These are phyloP conservation scores for Nicotiana tabacum DNA, from an alignment of 257 asterid species.

Conservation along the genomic window DNA sequence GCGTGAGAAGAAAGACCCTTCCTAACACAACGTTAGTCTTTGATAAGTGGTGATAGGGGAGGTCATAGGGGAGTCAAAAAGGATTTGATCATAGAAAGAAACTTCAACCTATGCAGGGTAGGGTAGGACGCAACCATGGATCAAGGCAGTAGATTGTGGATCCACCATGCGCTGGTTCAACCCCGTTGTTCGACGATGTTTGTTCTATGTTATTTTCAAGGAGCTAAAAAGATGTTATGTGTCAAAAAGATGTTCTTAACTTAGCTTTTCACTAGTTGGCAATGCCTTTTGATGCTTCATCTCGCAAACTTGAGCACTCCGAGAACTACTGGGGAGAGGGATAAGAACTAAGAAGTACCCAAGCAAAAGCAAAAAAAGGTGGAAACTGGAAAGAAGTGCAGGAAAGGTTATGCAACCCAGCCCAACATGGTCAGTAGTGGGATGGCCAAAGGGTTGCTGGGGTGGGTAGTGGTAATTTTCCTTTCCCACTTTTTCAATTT, in stretches of 20 bases:
- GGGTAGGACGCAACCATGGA: too few species aligned
- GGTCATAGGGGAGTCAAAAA: too few species aligned
- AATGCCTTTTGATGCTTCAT: neutral
- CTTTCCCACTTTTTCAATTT: neutral
- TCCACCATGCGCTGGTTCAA: too few species aligned
- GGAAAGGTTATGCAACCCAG: neutral
- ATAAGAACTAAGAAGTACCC: neutral
- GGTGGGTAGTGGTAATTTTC: neutral
- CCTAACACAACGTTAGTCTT: neutral
- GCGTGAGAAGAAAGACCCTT: neutral
- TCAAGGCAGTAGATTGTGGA: too few species aligned
- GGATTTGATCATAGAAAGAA: too few species aligned
- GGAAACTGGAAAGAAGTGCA: neutral
- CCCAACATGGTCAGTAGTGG: neutral
- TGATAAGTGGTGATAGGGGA: too few species aligned
- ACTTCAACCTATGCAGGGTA: too few species aligned
- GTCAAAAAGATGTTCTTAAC: neutral
- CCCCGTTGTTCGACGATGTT: too few species aligned
- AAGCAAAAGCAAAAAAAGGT: neutral
- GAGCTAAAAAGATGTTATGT: neutral
- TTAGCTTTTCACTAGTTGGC: neutral
- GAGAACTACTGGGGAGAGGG: neutral
- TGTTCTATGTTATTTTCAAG: neutral
- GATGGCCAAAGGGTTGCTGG: neutral
- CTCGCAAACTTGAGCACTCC: neutral